A percentile compares a stretch with the other conserved stretches of the same genome.
Evolutionary conservation across 1,139 yeast species (phyloP).

Genomic region (Pneumocystis canis): DNA sequence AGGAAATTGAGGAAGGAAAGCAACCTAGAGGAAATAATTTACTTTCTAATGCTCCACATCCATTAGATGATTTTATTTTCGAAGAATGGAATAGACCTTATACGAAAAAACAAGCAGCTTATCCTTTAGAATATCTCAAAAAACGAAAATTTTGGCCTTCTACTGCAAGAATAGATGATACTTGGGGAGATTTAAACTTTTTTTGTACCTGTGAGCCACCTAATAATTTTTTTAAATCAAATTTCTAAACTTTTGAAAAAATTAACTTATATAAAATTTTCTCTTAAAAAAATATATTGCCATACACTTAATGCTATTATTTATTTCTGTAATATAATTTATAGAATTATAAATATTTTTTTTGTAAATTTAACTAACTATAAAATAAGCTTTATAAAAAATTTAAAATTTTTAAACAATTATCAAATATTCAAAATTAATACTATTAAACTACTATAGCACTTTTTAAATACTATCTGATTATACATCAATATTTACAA

Average conservation of each 20-base stretch:
- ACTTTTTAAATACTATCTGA: too few relatives aligned
- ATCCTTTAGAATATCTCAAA: slow-evolving; percentile 62
- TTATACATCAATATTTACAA: too few relatives aligned
- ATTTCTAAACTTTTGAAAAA: not conserved
- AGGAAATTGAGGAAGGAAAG: slow-evolving; percentile 53
- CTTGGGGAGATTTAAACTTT: slow-evolving; percentile 84
- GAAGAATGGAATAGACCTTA: slow-evolving; percentile 80
- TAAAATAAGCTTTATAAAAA: not conserved
- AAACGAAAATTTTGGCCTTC: slow-evolving; percentile 86
- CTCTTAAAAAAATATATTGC: not conserved
- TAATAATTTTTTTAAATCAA: not conserved
- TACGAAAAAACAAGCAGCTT: slow-evolving; percentile 85
- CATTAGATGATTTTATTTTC: slow-evolving; percentile 58
- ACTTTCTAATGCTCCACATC: slow-evolving; percentile 84
- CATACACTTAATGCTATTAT: not conserved
- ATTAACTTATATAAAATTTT: not conserved
- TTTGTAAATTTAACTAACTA: too few relatives aligned
- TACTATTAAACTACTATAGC: not conserved
- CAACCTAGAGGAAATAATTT: slow-evolving; percentile 46
- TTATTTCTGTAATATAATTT: too few relatives aligned
- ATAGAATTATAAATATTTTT: too few relatives aligned
- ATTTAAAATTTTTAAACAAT: too few relatives aligned
- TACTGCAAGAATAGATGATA: slow-evolving; percentile 81
- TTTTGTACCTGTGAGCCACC: slow-evolving; percentile 63
- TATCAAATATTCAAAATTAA: not conserved